Base-by-base conservation (phyloP, 2,329 filamentous ascomycete species). In the Tolypocladium cylindrosporum region DNA sequence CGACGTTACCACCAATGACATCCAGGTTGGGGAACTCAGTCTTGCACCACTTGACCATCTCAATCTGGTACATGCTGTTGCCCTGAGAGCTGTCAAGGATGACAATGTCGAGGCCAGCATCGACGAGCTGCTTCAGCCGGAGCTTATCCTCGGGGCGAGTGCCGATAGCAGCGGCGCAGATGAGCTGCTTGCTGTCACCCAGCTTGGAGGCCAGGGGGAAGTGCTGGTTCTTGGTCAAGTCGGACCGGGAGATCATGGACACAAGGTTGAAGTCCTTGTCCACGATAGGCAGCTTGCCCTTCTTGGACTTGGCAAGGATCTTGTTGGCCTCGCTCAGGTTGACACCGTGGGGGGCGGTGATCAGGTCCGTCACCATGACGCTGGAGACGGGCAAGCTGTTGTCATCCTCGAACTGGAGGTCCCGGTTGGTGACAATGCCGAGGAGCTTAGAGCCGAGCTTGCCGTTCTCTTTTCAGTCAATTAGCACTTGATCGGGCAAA, bases 31-130 rank as follows among this genome's bases (percentile, higher is more conserved):
- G 91, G 79, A 87, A 93, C 66, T 87, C 90, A 65, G 87, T 74
- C 83, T 99, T 99, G 79, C 94, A 83, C 81, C 88, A 97, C 77
- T 92, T 91, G 79, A 99, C 85, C 94, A 99, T 99, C 61, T 96
- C 91, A 63, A 97, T 88, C 79, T 97, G 93, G 83, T 93, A 99
- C 81, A 97, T 91, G 77, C 89, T 94, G 84, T 97, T 97, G 65
- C 94, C 94, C 79, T 99, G 94, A 70, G 90, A 95, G 77, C 89
- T 94, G 80, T 99, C 94, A 56, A 99, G 84, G 67, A 99, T 81
- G 65, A 97, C 92, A 72, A 99, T 89, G 69, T 99, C 94, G 55
- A 99, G 84, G 62, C 94, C 94, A 66, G 94, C 94, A 59, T 97
- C 93, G 45, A 96, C 92, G 53, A 99, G 86, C 74, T 90, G 88